Base-by-base conservation (phyloP, 768 basidiomycete species). In the Lentinula lateritia region DNA sequence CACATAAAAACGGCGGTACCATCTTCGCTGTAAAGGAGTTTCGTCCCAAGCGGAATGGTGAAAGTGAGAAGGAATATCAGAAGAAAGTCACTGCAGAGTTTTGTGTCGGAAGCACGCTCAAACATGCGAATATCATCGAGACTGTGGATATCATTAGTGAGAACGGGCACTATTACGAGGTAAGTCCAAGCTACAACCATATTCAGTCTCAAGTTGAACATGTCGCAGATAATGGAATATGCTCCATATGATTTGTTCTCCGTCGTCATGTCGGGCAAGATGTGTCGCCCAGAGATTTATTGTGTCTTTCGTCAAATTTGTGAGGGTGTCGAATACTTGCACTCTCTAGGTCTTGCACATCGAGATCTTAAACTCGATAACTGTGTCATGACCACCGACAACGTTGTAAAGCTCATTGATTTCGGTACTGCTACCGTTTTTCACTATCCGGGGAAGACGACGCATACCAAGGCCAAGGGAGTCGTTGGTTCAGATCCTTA, bases 361-460 rank as follows among this genome's bases (percentile, higher is more conserved):
- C 92, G 97, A 50, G 97, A 99, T 74, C 86, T 99, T 76, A 99
- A 99, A 75, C 90, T 99, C 63, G 97, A 99, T 79, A 99, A 99
- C 73, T 98, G 97, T 74, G 97, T 99, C 78, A 97, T 99, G 93
- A 96, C 92, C n/a, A 79, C 79, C 3, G 82, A 89, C 70, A 94
- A 98, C 70, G 84, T 97, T 66, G 93, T 99, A 79, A 99, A 99
- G 73, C 84, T 99, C 66, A 99, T 99, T 76, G 97, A 99, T 75
- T 99, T 99, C 76, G 97, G 97, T 57, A 99, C 97, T 5, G 97
- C 97, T n/a, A 95, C 95, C 65, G 95, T 99, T 62, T 99, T 99
- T 77, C 94, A 97, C 67, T 99, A 98, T 70, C 97, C 97, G 0
- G 96, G 95, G 61, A 95, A 94, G 74, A 84, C 84, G 23, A 84